Base-by-base conservation (phyloP, 2,329 filamentous ascomycete species). In the Cladosporium sp. region DNA sequence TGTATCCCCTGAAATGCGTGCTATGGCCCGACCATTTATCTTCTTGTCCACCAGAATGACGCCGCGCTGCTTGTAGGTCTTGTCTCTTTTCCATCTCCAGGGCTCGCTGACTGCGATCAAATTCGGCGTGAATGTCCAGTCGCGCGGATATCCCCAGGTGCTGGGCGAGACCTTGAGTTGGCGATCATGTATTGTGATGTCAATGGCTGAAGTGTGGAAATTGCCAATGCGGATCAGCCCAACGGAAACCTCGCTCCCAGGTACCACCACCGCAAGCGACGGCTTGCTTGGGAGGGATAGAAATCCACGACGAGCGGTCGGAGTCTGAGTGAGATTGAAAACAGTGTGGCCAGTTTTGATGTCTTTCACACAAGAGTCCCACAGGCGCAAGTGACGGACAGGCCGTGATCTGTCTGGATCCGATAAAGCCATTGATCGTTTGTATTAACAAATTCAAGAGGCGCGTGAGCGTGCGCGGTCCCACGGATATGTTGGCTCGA, bases 41-140 rank as follows among this genome's bases (percentile, higher is more conserved):
- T 71, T 72, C 23, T 64, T 55, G 50, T 72, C 68, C 26, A 68
- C 67, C n/a, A 73, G 62, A 21, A 69, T 66, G 12, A 68, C 52
- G 12, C 28, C 14, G 2, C 52, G 28, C 14, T 21, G 11, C 6
- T n/a, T 18, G 2, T 10, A 4, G 29, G 6, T 33, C 18, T 55
- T 55, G 8, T 55, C 52, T 33, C 26, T 29, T 14, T 55, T 18
- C 52, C 52, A 55, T 18, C 28, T 21, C 52, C 52, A 55, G 6
- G 26, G 52, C 26, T 55, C 8, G 3, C n/a, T n/a, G 2, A 23
- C 28, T 12, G 52, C 3, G 5, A 21, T 33, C 14, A 28, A n/a
- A 11, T 33, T 55, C 11, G 52, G 52, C 5, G 28, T 33, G 16
- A 31, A 55, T 7, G 1, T n/a, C 52, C 52, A 55, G 28, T 55